Evolutionary conservation across 495 filamentous ascomycete species (phyloP).

Genomic region (Penicillium lividum): DNA sequence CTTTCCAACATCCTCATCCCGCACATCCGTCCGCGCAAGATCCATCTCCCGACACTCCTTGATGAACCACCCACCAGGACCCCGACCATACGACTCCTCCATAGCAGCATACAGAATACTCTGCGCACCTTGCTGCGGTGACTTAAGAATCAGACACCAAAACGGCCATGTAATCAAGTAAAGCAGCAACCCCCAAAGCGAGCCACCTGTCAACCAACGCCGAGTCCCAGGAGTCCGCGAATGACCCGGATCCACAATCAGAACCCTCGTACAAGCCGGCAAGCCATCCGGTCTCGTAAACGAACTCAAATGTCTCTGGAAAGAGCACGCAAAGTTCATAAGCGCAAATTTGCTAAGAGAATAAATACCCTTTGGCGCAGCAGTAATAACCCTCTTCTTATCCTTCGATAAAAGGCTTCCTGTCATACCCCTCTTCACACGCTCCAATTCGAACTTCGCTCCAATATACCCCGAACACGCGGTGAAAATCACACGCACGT

Average conservation of each 20-base stretch:
- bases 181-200: slow-evolving; percentile 73
- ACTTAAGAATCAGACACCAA: slow-evolving; percentile 88
- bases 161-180: slow-evolving; percentile 79
- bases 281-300: slow-evolving; percentile 80
- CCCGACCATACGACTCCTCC: slow-evolving; percentile 67
- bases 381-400: slow-evolving; percentile 15
- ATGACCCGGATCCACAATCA: slow-evolving; percentile 84
- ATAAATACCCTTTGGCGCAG: slow-evolving; percentile 53
- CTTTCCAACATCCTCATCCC: slow-evolving; percentile 75
- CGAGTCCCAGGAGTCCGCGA: slow-evolving; percentile 82
- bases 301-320: slow-evolving; percentile 82
- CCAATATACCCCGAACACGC: slow-evolving; percentile 85
- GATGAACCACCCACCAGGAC: slow-evolving; percentile 68
- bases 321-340: slow-evolving; percentile 82
- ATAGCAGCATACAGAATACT: slow-evolving; percentile 82
- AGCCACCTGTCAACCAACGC: slow-evolving; percentile 81
- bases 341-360: slow-evolving; percentile 85
- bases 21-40: slow-evolving; percentile 70
- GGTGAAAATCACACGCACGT: slow-evolving; percentile 83
- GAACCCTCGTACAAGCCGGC: slow-evolving; percentile 75
- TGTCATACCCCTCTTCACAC: slow-evolving; percentile 27
- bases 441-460: slow-evolving; percentile 59
- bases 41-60: slow-evolving; percentile 85
- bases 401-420: slow-evolving; percentile 30
- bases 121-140: slow-evolving; percentile 77